A percentile compares a stretch with the other conserved stretches of the same genome.
phyloP scores from a whole-genome alignment of 1,284 basidiomycete genomes.

The Cerrena zonata region DNA sequence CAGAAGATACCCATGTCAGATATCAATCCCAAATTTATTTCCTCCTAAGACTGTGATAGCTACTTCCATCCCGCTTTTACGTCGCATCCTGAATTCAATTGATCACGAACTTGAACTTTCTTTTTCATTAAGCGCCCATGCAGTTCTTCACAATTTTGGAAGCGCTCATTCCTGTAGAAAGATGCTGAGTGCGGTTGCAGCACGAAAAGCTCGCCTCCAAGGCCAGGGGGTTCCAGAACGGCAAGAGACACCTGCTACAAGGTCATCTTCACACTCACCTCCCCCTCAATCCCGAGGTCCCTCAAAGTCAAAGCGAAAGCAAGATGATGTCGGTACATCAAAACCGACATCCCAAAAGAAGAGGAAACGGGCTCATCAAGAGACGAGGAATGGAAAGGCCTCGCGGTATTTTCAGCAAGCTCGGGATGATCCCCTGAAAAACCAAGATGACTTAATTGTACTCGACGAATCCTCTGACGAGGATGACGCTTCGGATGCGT shows the following conservation, averaged over 20 bases:
- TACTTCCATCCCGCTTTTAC: too few relatives aligned
- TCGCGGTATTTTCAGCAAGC: conserved; percentile 32
- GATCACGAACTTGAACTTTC: too few relatives aligned
- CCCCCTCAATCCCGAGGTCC: not conserved
- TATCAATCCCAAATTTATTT: not conserved
- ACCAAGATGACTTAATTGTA: conserved; percentile 34
- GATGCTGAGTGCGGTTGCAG: conserved; percentile 60
- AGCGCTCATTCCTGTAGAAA: not conserved
- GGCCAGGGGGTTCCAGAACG: conserved; percentile 9
- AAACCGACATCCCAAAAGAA: conserved; percentile 28
- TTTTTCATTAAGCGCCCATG: not conserved
- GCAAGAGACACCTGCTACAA: conserved; percentile 12
- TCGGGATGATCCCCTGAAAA: conserved; percentile 25
- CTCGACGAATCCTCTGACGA: conserved; percentile 29
- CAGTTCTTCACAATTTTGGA: not conserved
- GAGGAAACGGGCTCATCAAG: conserved; percentile 18
- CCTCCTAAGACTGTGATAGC: too few relatives aligned
- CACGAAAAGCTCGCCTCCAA: conserved; percentile 45
- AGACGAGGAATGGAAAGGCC: conserved; percentile 16
- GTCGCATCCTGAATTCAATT: too few relatives aligned
- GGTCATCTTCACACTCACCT: conserved; percentile 12
- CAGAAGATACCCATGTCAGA: not conserved
- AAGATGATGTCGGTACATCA: not conserved
- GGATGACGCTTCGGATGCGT: conserved; percentile 20
- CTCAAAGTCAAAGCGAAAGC: not conserved